Evolutionary conservation across 192 early-diverging fungal species (phyloP).

Genomic region (Umbelopsis sp.): DNA sequence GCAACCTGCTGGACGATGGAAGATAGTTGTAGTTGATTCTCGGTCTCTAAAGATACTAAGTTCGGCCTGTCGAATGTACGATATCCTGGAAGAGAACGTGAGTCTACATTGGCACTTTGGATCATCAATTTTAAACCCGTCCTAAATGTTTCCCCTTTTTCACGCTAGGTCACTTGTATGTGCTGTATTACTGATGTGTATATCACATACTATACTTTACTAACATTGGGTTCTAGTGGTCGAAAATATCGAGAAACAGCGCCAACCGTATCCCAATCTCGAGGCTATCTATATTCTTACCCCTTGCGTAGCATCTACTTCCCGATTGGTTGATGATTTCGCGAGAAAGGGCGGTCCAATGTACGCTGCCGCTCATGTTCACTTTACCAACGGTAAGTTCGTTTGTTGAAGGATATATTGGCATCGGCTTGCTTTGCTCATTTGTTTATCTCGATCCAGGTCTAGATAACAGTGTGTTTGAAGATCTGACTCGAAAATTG

Average conservation of each 20-base stretch:
- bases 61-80: conserved; percentile 76
- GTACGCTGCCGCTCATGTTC: conserved; percentile 63
- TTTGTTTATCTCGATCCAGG: conserved; percentile 43
- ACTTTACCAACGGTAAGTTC: conserved; percentile 58
- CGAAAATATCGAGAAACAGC: conserved; percentile 59
- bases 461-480: conserved; percentile 63
- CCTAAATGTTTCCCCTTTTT: neutral
- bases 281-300: conserved; percentile 67
- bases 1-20: conserved; percentile 76
- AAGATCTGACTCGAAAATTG: conserved; percentile 47
- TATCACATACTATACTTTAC: neutral
- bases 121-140: neutral
- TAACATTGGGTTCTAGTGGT: conserved; percentile 48
- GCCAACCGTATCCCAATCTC: conserved; percentile 60
- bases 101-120: conserved; percentile 32
- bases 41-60: conserved; percentile 75
- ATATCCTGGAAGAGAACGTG: conserved; percentile 75
- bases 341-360: conserved; percentile 41
- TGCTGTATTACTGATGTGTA: neutral
- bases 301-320: conserved; percentile 57
- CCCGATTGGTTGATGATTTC: conserved; percentile 63
- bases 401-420: neutral
- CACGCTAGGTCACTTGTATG: conserved; percentile 27
- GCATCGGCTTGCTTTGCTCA: neutral
- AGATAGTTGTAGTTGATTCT: conserved; percentile 80